Conservation (phyloP, 1,284 basidiomycete genomes). For the Inonotus obliquus region DNA sequence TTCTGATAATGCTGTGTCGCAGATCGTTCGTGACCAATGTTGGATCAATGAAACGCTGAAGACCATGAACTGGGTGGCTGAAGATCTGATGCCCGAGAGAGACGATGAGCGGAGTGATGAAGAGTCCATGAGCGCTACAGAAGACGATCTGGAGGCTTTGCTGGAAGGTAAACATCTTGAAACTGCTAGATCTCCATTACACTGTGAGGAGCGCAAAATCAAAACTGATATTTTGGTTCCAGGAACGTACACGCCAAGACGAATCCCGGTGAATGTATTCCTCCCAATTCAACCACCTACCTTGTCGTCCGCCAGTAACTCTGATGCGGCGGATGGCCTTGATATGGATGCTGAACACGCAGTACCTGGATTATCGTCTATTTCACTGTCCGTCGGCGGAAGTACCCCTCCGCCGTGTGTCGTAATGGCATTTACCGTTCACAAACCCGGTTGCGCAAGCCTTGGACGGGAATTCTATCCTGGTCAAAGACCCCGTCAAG, state of each 20-base stretch:
- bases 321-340: neutral
- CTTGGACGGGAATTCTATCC: neutral
- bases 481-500: neutral
- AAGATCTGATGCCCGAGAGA: slow-evolving; percentile 27
- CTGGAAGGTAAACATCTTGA: slow-evolving; percentile 11
- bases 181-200: neutral
- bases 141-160: slow-evolving; percentile 48
- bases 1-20: neutral
- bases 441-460: neutral
- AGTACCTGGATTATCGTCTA: slow-evolving; percentile 11
- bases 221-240: neutral
- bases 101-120: slow-evolving; percentile 27
- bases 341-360: slow-evolving; percentile 8
- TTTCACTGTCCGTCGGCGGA: neutral
- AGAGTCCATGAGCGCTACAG: slow-evolving; percentile 31
- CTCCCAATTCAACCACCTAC: slow-evolving; percentile 6
- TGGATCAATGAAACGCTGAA: slow-evolving; percentile 68
- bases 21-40: slow-evolving; percentile 75
- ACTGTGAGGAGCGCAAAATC: neutral
- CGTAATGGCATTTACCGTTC: slow-evolving; percentile 2
- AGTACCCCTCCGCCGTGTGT: slow-evolving; percentile 6
- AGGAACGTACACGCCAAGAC: slow-evolving; percentile 13
- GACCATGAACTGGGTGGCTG: slow-evolving; percentile 55
- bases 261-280: slow-evolving; percentile 17
- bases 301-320: neutral